Percentiles rank a stretch among this genome's conserved stretches.
These are phyloP conservation scores for Pilatotrama ljubarskyi DNA, from an alignment of 768 basidiomycete species.

Conservation along the genomic window DNA sequence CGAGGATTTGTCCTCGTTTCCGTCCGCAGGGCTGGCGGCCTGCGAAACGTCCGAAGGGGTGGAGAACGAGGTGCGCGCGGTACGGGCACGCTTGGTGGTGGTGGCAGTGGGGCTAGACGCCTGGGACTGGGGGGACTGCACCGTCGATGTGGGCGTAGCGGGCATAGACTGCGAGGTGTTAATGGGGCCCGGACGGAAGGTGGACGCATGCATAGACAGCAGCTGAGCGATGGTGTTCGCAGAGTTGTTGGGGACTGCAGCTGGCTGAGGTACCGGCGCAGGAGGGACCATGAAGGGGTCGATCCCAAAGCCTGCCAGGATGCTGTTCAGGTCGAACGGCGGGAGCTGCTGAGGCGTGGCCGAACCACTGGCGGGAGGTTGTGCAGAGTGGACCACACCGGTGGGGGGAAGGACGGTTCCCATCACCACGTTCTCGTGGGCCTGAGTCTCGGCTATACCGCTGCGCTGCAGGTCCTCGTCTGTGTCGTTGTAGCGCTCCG, in stretches of 20 bases:
- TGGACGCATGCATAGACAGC: slow-evolving; percentile 57
- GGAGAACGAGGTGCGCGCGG: slow-evolving; percentile 28
- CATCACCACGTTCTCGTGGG: slow-evolving; percentile 60
- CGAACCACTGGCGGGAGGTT: slow-evolving; percentile 28
- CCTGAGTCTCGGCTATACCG: slow-evolving; percentile 48
- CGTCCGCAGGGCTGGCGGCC: slow-evolving; percentile 33
- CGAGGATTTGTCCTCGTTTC: slow-evolving; percentile 31
- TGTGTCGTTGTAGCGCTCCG: slow-evolving; percentile 41
- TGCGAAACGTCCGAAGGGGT: slow-evolving; percentile 25
- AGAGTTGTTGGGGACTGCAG: slow-evolving; percentile 38
- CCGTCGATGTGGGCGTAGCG: slow-evolving; percentile 17
- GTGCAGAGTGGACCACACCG: slow-evolving; percentile 16
- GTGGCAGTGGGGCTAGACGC: slow-evolving; percentile 28
- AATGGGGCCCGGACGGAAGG: slow-evolving; percentile 20
- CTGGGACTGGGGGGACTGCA: slow-evolving; percentile 12
- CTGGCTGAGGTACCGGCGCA: slow-evolving; percentile 32
- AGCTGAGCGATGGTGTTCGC: slow-evolving; percentile 63
- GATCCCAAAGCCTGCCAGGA: slow-evolving; percentile 41
- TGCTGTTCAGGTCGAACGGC: slow-evolving; percentile 44
- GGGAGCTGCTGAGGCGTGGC: slow-evolving; percentile 30
- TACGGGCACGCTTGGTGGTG: slow-evolving; percentile 53
- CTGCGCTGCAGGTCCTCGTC: slow-evolving; percentile 42
- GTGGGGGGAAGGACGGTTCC: slow-evolving; percentile 42
- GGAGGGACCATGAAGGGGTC: slow-evolving; percentile 43
- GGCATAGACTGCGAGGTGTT: neutral